A percentile compares a stretch with the other conserved stretches of the same genome.
Conservation (phyloP, 441 rosid genomes). For the Erysimum cheiri region DNA sequence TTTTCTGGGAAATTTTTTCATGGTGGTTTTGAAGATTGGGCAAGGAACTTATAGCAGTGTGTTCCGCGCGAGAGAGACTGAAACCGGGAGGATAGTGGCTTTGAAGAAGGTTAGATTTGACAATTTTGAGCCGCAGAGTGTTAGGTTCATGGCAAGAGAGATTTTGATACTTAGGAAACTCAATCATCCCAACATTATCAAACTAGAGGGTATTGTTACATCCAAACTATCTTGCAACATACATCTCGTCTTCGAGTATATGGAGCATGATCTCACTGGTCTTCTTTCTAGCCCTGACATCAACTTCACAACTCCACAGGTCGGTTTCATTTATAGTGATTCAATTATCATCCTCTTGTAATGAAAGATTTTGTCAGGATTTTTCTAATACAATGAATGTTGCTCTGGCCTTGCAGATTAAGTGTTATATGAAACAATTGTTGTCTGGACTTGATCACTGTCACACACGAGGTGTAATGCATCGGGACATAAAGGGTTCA, state of each 20-base stretch:
- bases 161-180: slow-evolving; percentile 80
- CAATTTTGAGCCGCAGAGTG: slow-evolving; percentile 96
- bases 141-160: slow-evolving; percentile 97
- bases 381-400: neutral
- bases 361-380: slow-evolving; percentile 1
- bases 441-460: slow-evolving; percentile 90
- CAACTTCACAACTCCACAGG: slow-evolving; percentile 90
- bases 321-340: slow-evolving; percentile 36
- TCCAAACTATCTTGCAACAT: slow-evolving; percentile 84
- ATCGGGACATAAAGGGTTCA: slow-evolving; percentile 91
- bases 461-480: slow-evolving; percentile 85
- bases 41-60: slow-evolving; percentile 97
- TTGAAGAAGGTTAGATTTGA: slow-evolving; percentile 91
- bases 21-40: slow-evolving; percentile 66
- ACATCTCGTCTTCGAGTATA: slow-evolving; percentile 90
- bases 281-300: slow-evolving; percentile 87
- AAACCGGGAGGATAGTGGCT: slow-evolving; percentile 84
- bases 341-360: neutral
- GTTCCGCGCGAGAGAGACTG: slow-evolving; percentile 81
- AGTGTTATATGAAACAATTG: slow-evolving; percentile 88
- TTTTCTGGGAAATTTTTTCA: no score
- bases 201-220: slow-evolving; percentile 81
- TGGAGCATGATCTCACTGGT: slow-evolving; percentile 97
- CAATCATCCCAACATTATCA: slow-evolving; percentile 86
- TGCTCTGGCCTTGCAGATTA: slow-evolving; percentile 57